phyloP scores from a whole-genome alignment of 352 stramenopile genomes.

The Globisporangium recalcitrans region DNA sequence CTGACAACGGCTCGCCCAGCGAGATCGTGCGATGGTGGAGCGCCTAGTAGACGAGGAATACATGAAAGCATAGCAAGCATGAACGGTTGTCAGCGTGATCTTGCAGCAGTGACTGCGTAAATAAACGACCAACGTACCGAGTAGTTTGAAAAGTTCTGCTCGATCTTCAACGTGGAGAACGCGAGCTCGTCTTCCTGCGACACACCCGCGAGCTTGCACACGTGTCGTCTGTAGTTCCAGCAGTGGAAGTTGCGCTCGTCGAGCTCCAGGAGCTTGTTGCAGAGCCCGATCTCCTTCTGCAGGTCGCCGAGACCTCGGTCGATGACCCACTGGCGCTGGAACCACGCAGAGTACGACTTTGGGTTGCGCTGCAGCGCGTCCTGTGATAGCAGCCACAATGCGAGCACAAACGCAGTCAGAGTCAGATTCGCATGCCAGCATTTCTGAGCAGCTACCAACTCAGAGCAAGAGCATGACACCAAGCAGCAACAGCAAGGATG shows the following conservation, averaged over 20 bases:
- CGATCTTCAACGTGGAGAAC: slow-evolving; percentile 95
- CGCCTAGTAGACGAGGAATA: slow-evolving; percentile 19
- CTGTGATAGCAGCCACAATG: slow-evolving; percentile 22
- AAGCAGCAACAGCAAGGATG: background rate
- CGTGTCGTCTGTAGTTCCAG: slow-evolving; percentile 95
- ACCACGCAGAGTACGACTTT: slow-evolving; percentile 95
- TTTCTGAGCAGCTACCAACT: background rate
- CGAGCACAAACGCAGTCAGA: slow-evolving; percentile 10
- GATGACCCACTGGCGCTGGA: slow-evolving; percentile 83
- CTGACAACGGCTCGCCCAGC: slow-evolving; percentile 41
- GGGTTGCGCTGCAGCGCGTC: slow-evolving; percentile 93
- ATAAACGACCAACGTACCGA: slow-evolving; percentile 81
- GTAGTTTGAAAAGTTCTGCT: slow-evolving; percentile 99
- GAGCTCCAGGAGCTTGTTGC: slow-evolving; percentile 72
- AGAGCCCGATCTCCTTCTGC: slow-evolving; percentile 71
- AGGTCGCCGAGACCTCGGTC: slow-evolving; percentile 62
- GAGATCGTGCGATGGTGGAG: slow-evolving; percentile 64
- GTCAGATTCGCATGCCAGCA: no score
- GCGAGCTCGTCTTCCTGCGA: slow-evolving; percentile 79
- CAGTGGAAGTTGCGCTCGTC: slow-evolving; percentile 99
- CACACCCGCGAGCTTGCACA: slow-evolving; percentile 50
- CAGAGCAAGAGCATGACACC: background rate
- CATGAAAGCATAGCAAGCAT: background rate
- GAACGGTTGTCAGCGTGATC: background rate
- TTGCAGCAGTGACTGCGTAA: no score